Evolutionary conservation across 768 basidiomycete genomes (phyloP), one percentile per base, ranked within the genome.

Genomic region (Rhodotorula toruloides): DNA sequence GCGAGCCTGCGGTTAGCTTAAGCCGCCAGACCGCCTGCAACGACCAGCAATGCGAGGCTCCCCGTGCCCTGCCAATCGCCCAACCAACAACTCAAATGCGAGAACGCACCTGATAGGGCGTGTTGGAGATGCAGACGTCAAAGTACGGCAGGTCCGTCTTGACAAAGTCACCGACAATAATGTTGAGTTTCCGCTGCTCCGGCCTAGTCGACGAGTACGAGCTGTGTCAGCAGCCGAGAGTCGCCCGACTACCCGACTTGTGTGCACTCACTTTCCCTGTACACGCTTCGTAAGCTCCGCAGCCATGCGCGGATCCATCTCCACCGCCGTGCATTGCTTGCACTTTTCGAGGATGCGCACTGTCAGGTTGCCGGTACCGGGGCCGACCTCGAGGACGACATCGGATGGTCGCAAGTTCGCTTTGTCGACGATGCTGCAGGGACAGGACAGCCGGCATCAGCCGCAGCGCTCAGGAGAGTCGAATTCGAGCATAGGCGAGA

Each of bases 291-390:
- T 88, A 56, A 98, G 84, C 77, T 98, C 96, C 25, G 93, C 92
- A 21, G 96, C 94, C 94, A 98, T 97, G 22, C 96, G 86, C 71
- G 96, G 96, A 76, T 98, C 96, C 88, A 91, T 90, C 79, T 99
- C 96, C 31, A 98, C 86, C 2, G 93, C 94, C 0, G 89, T 90
- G 34, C 90, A 88, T 79, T 88, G 87, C 77, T 92, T 91, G 60
- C 89, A 89, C 77, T 91, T 88, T 74, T 94, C 90, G 32, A 99
- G 80, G 63, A 98, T 99, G 74, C 88, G 83, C 27, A 96, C 87
- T 0, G 96, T 97, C 75, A 98, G 78, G 77, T 99, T 98, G 71
- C 96, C 94, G 13, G 94, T 97, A 78, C 94, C 94, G 19, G 94
- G 93, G 75, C 93, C 94, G 54, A 98, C 91, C 80, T 98, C 94